phyloP scores from a whole-genome alignment of 441 rosid genomes.

The Viola pubescens region DNA sequence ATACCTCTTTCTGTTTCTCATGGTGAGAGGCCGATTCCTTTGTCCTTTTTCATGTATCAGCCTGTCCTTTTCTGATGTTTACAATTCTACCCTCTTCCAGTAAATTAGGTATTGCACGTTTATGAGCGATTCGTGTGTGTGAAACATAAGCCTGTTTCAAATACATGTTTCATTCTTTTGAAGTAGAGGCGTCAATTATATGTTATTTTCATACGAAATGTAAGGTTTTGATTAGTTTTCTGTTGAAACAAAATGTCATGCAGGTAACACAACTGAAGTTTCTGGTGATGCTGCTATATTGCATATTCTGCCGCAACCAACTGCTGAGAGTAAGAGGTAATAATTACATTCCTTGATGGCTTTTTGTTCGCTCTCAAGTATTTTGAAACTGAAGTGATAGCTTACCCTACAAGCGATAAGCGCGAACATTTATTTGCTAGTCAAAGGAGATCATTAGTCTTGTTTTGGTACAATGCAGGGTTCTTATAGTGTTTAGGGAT shows the following conservation, averaged over 20 bases:
- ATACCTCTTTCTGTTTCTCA: conserved; percentile 69
- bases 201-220: no score
- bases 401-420: not conserved
- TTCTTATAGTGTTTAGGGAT: conserved; percentile 63
- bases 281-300: conserved; percentile 47
- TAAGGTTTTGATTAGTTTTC: no score
- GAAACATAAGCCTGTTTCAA: no score
- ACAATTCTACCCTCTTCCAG: no score
- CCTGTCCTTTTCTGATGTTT: no score
- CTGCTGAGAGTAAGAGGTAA: conserved; percentile 82
- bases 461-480: conserved; percentile 36
- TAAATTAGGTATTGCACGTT: no score
- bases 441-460: not conserved
- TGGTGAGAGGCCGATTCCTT: conserved; percentile 34
- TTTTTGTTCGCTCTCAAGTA: conserved; percentile 1
- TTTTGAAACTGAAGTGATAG: not conserved
- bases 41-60: not conserved
- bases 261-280: conserved; percentile 52
- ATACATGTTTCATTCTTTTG: no score
- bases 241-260: not conserved
- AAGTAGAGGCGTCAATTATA: no score
- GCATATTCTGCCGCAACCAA: conserved; percentile 60
- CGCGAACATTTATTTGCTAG: not conserved
- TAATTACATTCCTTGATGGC: conserved; percentile 10
- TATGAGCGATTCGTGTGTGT: no score